Conservation (phyloP, 371 early-diverging fungal species). For the Syncephalastrum contaminatum region DNA sequence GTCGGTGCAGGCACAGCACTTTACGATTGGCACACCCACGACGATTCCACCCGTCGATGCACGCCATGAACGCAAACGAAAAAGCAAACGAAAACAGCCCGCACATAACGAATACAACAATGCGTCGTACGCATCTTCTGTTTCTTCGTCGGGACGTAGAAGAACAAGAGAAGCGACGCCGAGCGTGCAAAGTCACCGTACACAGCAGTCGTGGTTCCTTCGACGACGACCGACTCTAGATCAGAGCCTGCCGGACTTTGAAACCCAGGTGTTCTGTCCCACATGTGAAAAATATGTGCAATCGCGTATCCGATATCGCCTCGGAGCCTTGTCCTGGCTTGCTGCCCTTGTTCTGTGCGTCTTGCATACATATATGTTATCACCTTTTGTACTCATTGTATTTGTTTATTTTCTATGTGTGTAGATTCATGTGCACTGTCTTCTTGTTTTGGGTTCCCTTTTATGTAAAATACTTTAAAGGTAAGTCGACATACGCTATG, state of each 20-base stretch:
- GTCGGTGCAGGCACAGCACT: conserved; percentile 19
- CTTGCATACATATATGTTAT: neutral
- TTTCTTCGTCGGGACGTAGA: neutral
- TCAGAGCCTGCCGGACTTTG: conserved; percentile 34
- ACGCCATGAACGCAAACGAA: neutral
- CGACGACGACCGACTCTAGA: conserved; percentile 10
- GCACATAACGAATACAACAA: neutral
- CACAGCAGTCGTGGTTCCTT: conserved; percentile 2
- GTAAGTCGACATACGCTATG: conserved; percentile 11
- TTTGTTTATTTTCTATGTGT: conserved; percentile 1
- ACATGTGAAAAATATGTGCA: conserved; percentile 35
- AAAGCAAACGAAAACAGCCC: neutral
- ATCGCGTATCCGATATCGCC: conserved; percentile 37
- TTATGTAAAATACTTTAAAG: conserved; percentile 50
- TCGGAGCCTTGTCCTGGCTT: conserved; percentile 37
- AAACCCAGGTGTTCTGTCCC: conserved; percentile 35
- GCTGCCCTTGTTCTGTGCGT: conserved; percentile 34
- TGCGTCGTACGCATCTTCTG: neutral
- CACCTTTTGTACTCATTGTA: neutral
- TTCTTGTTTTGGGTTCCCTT: conserved; percentile 44
- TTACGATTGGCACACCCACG: conserved; percentile 19
- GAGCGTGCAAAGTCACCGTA: conserved; percentile 1
- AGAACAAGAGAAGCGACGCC: conserved; percentile 5
- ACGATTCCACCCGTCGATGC: conserved; percentile 7
- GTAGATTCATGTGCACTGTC: conserved; percentile 36